These are phyloP conservation scores for Rosa chinensis DNA, from an alignment of 306 rosid species.

Conservation along the genomic window DNA sequence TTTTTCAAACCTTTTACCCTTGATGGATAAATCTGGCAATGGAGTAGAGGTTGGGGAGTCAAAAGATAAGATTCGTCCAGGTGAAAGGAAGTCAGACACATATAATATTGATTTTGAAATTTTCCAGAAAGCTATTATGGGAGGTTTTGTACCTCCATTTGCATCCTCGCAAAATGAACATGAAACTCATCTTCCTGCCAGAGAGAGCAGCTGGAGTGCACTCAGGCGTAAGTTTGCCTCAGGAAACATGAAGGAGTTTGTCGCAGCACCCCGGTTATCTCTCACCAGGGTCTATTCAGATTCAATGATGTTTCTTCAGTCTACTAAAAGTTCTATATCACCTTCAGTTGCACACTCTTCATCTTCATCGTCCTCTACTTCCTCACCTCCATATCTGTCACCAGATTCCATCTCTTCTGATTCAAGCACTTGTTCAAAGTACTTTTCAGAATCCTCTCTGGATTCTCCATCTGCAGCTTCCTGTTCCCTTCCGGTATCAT, in stretches of 20 bases:
- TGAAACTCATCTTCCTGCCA: slow-evolving; percentile 92
- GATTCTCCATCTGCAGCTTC: slow-evolving; percentile 70
- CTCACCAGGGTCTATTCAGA: slow-evolving; percentile 82
- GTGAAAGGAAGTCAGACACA: slow-evolving; percentile 63
- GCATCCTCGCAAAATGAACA: slow-evolving; percentile 71
- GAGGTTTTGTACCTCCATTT: slow-evolving; percentile 96
- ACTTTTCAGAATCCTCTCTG: slow-evolving; percentile 58
- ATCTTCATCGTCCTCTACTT: slow-evolving; percentile 45
- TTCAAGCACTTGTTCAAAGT: slow-evolving; percentile 61
- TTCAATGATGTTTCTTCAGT: slow-evolving; percentile 65
- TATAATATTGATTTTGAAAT: slow-evolving; percentile 86
- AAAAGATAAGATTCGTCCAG: slow-evolving; percentile 37
- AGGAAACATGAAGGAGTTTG: slow-evolving; percentile 68
- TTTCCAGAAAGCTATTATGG: slow-evolving; percentile 75
- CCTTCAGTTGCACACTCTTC: slow-evolving; percentile 45
- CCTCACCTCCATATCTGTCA: slow-evolving; percentile 66
- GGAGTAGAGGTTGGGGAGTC: slow-evolving; percentile 41
- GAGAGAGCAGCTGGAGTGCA: slow-evolving; percentile 90
- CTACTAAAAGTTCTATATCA: slow-evolving; percentile 50
- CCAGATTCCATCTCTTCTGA: slow-evolving; percentile 88
- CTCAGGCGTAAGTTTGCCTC: slow-evolving; percentile 79
- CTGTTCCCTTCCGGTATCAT: slow-evolving; percentile 38
- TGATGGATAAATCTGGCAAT: slow-evolving; percentile 67
- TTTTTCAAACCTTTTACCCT: slow-evolving; percentile 68
- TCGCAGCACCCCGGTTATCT: slow-evolving; percentile 62